Percentiles rank a stretch among this genome's conserved stretches.
These are phyloP conservation scores for Monascus purpureus DNA, from an alignment of 495 filamentous ascomycete species.

Conservation along the genomic window DNA sequence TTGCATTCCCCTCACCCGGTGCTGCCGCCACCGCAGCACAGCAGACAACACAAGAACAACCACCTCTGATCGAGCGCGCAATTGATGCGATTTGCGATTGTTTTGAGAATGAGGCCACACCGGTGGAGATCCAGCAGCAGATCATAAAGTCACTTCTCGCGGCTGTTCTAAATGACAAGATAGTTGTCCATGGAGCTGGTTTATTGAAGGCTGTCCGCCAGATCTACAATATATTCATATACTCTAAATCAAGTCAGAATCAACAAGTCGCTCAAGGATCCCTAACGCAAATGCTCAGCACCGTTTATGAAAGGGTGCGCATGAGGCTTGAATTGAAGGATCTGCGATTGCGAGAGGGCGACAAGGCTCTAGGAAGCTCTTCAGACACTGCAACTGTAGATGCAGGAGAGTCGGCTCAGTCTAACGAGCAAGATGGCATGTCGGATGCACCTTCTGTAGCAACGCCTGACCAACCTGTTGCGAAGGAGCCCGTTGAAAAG, in stretches of 20 bases:
- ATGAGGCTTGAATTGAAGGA: slow-evolving; percentile 80
- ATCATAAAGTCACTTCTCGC: slow-evolving; percentile 95
- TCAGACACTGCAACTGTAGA: slow-evolving; percentile 26
- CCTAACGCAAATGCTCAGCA: slow-evolving; percentile 95
- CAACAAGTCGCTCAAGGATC: slow-evolving; percentile 96
- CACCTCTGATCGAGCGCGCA: slow-evolving; percentile 83
- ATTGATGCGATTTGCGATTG: slow-evolving; percentile 99
- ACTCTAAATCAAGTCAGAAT: slow-evolving; percentile 80
- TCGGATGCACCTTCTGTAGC: slow-evolving; percentile 35
- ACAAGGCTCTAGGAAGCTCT: slow-evolving; percentile 16
- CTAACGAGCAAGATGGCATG: slow-evolving; percentile 30
- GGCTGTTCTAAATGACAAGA: slow-evolving; percentile 94
- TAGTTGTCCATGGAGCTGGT: slow-evolving; percentile 93
- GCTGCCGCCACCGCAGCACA: slow-evolving; percentile 20
- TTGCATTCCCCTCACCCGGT: slow-evolving; percentile 55
- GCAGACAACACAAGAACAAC: slow-evolving; percentile 28
- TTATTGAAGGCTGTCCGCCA: slow-evolving; percentile 95
- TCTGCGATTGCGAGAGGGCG: slow-evolving; percentile 36
- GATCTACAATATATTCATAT: slow-evolving; percentile 96
- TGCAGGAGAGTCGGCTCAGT: slow-evolving; percentile 14
- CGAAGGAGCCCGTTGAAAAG: slow-evolving; percentile 54
- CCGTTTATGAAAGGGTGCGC: slow-evolving; percentile 91
- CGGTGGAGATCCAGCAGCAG: slow-evolving; percentile 82
- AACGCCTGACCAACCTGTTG: slow-evolving; percentile 39
- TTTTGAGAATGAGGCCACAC: slow-evolving; percentile 90